phyloP scores from a whole-genome alignment of 345 rosid species.

The Erucastrum elatum region DNA sequence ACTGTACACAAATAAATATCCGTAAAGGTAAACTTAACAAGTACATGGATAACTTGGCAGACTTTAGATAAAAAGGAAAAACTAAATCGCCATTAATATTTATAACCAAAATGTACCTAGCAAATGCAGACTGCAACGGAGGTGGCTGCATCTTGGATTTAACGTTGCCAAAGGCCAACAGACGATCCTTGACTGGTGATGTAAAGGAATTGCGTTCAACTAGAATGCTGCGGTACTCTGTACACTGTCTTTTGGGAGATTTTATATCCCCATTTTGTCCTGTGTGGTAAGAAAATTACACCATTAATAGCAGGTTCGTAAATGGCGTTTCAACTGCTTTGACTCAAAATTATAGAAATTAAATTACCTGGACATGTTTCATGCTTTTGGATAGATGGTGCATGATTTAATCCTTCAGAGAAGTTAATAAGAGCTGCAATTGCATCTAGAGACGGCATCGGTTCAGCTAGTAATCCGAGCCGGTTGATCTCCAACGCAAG shows the following conservation, averaged over 20 bases:
- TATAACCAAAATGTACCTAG: slow-evolving; percentile 54
- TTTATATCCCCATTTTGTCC: slow-evolving; percentile 89
- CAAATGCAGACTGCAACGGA: slow-evolving; percentile 81
- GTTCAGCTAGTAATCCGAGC: slow-evolving; percentile 73
- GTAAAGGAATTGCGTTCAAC: slow-evolving; percentile 82
- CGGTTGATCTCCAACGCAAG: slow-evolving; percentile 72
- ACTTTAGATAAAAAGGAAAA: neutral
- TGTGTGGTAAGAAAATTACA: slow-evolving; percentile 37
- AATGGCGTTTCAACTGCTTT: neutral
- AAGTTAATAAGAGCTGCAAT: slow-evolving; percentile 65
- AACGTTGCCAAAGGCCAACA: slow-evolving; percentile 54
- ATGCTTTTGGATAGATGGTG: slow-evolving; percentile 53
- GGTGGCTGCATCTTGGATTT: slow-evolving; percentile 68
- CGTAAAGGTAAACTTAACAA: slow-evolving; percentile 21
- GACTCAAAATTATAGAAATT: neutral
- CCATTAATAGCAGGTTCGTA: neutral
- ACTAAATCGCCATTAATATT: slow-evolving; percentile 9
- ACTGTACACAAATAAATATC: slow-evolving; percentile 43
- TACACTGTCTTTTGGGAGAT: slow-evolving; percentile 66
- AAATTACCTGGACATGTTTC: slow-evolving; percentile 57
- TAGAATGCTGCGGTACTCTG: slow-evolving; percentile 78
- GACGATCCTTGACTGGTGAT: slow-evolving; percentile 80
- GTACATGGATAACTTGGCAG: neutral
- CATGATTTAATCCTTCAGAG: slow-evolving; percentile 46
- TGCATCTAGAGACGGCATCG: slow-evolving; percentile 87